These are phyloP conservation scores for Neurospora sp. DNA, from an alignment of 495 filamentous ascomycete genomes.

Conservation along the genomic window DNA sequence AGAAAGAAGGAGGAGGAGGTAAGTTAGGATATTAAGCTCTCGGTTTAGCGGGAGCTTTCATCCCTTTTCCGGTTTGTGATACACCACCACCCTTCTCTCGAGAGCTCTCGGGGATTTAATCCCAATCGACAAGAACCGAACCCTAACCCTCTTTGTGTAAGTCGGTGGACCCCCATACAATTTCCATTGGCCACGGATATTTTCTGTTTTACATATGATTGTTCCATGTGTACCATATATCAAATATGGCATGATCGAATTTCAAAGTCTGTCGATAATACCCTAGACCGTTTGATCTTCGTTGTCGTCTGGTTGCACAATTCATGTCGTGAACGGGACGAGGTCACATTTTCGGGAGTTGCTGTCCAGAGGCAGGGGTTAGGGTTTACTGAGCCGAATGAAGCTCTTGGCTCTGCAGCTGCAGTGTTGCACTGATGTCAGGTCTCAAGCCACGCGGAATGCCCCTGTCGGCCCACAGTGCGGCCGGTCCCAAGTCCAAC, in stretches of 20 bases:
- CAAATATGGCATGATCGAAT: not conserved
- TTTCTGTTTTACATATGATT: not conserved
- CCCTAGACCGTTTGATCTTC: not conserved
- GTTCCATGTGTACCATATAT: not conserved
- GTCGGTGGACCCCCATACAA: not conserved
- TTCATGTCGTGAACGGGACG: not conserved
- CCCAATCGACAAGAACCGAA: not conserved
- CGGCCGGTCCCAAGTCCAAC: not conserved
- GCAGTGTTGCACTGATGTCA: not conserved
- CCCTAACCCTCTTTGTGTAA: not conserved
- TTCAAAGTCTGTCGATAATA: not conserved
- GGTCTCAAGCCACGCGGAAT: not conserved
- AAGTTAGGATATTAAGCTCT: not conserved
- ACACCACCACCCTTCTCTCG: not conserved
- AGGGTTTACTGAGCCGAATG: not conserved
- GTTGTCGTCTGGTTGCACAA: not conserved
- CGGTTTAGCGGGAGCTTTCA: not conserved
- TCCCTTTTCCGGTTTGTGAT: not conserved
- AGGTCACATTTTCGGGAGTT: not conserved
- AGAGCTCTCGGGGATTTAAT: not conserved
- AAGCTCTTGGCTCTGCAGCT: not conserved
- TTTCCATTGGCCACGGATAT: not conserved
- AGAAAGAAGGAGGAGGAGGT: not conserved
- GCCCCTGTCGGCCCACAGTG: not conserved
- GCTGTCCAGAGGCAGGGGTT: not conserved